Conservation (phyloP, 805 yeast species). For the Nakazawaea populi region DNA sequence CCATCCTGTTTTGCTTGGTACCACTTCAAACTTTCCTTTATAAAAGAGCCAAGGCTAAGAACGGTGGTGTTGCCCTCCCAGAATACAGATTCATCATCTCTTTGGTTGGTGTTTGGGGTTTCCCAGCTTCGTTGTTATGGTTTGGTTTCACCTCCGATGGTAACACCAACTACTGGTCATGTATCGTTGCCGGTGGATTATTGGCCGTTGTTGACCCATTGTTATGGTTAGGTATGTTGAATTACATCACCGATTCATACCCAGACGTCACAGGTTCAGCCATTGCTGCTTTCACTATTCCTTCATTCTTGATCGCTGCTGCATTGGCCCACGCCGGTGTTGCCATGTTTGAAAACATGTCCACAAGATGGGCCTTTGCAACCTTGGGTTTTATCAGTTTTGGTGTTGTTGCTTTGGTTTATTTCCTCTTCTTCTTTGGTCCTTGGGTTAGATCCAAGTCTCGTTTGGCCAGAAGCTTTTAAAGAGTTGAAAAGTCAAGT, state of each 20-base stretch:
- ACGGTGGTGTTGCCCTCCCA: slow-evolving; percentile 27
- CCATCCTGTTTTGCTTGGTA: slow-evolving; percentile 20
- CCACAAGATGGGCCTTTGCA: slow-evolving; percentile 29
- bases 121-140: slow-evolving; percentile 30
- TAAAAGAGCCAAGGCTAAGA: slow-evolving; percentile 22
- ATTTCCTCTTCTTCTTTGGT: slow-evolving; percentile 28
- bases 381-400: slow-evolving; percentile 26
- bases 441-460: slow-evolving; percentile 23
- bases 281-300: slow-evolving; percentile 30
- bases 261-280: slow-evolving; percentile 28
- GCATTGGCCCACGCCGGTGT: slow-evolving; percentile 31
- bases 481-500: not conserved
- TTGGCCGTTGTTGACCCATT: slow-evolving; percentile 28
- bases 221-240: slow-evolving; percentile 29
- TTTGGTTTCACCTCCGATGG: slow-evolving; percentile 29
- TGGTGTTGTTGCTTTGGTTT: slow-evolving; percentile 26
- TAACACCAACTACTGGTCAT: slow-evolving; percentile 26
- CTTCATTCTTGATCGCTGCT: slow-evolving; percentile 30
- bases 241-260: slow-evolving; percentile 28
- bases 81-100: slow-evolving; percentile 28
- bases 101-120: slow-evolving; percentile 29
- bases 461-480: slow-evolving; percentile 20
- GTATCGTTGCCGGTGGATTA: slow-evolving; percentile 26
- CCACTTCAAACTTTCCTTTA: slow-evolving; percentile 27
- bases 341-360: slow-evolving; percentile 30